Evolutionary conservation across 352 stramenopile genomes (phyloP).

Genomic region (Phytophthora aleatoria): DNA sequence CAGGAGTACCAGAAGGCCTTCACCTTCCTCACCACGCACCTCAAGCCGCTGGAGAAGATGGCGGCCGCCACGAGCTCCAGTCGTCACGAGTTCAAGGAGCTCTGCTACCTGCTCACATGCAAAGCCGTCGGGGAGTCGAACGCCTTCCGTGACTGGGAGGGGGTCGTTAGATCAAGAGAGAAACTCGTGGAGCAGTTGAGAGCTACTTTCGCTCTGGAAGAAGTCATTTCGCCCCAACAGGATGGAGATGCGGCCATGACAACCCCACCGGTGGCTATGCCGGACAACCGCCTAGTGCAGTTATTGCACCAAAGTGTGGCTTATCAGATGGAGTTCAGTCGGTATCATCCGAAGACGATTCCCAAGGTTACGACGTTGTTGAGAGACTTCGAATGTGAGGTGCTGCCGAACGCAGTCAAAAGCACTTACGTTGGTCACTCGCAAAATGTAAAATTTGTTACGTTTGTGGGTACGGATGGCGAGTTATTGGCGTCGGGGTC

Average conservation of each 20-base stretch:
- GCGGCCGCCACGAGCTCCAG: conserved; percentile 61
- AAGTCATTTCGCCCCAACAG: conserved; percentile 60
- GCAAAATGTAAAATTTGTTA: conserved; percentile 90
- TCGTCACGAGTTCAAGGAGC: conserved; percentile 88
- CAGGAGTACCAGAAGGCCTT: conserved; percentile 91
- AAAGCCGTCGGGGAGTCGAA: conserved; percentile 85
- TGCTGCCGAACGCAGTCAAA: conserved; percentile 87
- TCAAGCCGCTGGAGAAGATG: conserved; percentile 89
- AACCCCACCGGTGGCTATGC: conserved; percentile 46
- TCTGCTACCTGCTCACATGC: conserved; percentile 91
- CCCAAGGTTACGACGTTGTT: conserved; percentile 85
- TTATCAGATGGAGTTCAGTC: conserved; percentile 92
- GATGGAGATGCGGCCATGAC: conserved; percentile 30
- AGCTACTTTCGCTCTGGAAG: conserved; percentile 82
- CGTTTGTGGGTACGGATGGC: conserved; percentile 84
- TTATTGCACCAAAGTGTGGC: conserved; percentile 86
- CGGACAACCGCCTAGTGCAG: conserved; percentile 77
- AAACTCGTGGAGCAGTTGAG: conserved; percentile 86
- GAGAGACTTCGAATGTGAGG: conserved; percentile 87
- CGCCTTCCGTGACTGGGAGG: conserved; percentile 86
- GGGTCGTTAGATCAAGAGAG: conserved; percentile 76
- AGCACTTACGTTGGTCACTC: conserved; percentile 84
- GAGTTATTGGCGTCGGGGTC: conserved; percentile 84
- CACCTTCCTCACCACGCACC: conserved; percentile 88
- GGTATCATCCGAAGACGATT: conserved; percentile 86